Conservation (phyloP, 805 yeast genomes). For the Candida ovalis region DNA sequence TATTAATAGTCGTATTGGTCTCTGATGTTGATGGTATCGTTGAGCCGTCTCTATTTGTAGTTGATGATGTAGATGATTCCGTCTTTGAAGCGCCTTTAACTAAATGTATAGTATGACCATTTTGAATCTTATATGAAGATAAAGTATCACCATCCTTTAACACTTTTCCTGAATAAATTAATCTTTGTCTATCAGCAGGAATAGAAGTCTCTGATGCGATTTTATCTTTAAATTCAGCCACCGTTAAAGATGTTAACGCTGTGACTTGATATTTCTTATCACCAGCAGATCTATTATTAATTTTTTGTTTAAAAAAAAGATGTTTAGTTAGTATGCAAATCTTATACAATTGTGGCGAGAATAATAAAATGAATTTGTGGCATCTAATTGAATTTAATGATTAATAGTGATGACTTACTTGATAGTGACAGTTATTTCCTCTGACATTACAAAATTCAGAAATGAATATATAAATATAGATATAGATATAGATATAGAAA, state of each 20-base stretch:
- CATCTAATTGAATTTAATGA: background rate
- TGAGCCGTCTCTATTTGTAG: conserved; percentile 8
- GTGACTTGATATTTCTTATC: conserved; percentile 73
- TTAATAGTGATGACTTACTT: conserved; percentile 23
- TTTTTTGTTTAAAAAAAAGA: conserved; percentile 2
- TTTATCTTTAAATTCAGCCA: conserved; percentile 63
- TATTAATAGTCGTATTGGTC: background rate
- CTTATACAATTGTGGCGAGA: background rate
- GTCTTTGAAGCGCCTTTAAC: conserved; percentile 68
- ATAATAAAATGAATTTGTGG: background rate
- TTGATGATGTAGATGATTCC: conserved; percentile 15
- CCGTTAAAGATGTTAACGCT: conserved; percentile 50
- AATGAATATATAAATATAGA: background rate
- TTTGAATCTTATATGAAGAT: conserved; percentile 72
- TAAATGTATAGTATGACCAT: conserved; percentile 84
- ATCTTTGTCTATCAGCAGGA: conserved; percentile 76
- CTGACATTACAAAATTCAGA: conserved; percentile 10
- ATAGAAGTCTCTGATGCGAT: conserved; percentile 60
- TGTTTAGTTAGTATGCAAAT: background rate
- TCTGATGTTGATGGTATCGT: conserved; percentile 25
- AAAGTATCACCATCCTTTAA: conserved; percentile 79
- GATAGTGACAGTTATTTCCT: conserved; percentile 27
- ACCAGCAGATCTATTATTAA: conserved; percentile 44
- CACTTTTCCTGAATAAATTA: conserved; percentile 92
- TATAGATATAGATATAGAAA: background rate